A percentile compares a stretch with the other conserved stretches of the same genome.
phyloP scores from a whole-genome alignment of 306 rosid species.

The Astragalus membranaceus region DNA sequence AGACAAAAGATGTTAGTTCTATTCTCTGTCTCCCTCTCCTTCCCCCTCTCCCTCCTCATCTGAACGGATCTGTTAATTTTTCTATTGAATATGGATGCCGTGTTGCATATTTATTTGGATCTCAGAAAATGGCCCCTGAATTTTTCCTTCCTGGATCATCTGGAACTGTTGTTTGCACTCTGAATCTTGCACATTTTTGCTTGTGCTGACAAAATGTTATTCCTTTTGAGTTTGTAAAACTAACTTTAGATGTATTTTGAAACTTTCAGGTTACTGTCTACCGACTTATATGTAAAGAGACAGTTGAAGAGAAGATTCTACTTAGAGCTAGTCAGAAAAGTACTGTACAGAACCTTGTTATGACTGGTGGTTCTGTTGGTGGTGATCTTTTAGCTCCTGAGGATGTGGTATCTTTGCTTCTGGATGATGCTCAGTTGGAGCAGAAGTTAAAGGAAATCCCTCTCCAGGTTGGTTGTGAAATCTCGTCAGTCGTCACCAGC shows the following conservation, averaged over 20 bases:
- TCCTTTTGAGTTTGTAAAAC: background rate
- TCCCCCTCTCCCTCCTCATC: background rate
- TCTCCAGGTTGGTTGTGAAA: constrained; percentile 53
- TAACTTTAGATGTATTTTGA: constrained; percentile 13
- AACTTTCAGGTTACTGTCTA: constrained; percentile 79
- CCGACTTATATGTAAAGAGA: constrained; percentile 95
- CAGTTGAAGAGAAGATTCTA: constrained; percentile 98
- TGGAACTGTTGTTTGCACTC: background rate
- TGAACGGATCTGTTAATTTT: background rate
- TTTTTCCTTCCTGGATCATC: constrained; percentile 6
- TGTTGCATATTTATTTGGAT: background rate
- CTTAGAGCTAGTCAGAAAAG: constrained; percentile 95
- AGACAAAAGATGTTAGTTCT: constrained; percentile 89
- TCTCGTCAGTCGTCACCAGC: background rate
- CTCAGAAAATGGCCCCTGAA: background rate
- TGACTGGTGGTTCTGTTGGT: constrained; percentile 98
- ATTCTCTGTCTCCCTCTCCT: background rate
- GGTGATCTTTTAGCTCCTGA: constrained; percentile 98
- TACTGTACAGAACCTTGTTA: constrained; percentile 97
- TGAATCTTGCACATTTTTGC: background rate
- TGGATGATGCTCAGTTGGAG: constrained; percentile 92
- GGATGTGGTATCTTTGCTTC: constrained; percentile 92
- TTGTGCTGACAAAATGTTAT: constrained; percentile 5
- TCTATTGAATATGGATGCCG: background rate
- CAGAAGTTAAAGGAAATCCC: constrained; percentile 84